A percentile compares a stretch with the other conserved stretches of the same genome.
These are phyloP conservation scores for Prunus yedoensis DNA, from an alignment of 331 rosid genomes.

Conservation along the genomic window DNA sequence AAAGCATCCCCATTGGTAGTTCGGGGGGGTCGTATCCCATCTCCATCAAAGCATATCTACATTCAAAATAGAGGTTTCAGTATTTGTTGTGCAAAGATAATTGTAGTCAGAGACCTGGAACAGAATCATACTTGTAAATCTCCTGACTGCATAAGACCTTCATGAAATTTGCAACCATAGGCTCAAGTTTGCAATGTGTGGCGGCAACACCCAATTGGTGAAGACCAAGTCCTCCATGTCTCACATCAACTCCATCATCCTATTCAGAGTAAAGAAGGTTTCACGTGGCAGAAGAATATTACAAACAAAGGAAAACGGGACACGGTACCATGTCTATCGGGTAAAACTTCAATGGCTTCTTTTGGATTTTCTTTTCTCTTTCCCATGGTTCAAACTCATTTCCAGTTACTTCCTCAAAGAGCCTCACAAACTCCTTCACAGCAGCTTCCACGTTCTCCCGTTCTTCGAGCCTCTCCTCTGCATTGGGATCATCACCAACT, in stretches of 20 bases:
- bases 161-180: constrained; percentile 67
- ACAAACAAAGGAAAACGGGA: background rate
- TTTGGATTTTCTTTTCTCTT: constrained; percentile 72
- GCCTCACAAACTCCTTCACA: constrained; percentile 58
- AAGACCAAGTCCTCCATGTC: constrained; percentile 70
- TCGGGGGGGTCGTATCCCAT: constrained; percentile 78
- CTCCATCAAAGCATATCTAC: constrained; percentile 86
- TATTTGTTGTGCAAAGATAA: background rate
- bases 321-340: constrained; percentile 82
- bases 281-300: background rate
- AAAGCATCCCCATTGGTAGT: constrained; percentile 74
- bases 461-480: constrained; percentile 75
- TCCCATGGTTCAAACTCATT: constrained; percentile 85
- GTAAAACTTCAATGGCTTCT: constrained; percentile 65
- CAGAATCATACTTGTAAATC: constrained; percentile 58
- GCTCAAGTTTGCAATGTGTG: constrained; percentile 74
- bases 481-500: constrained; percentile 74
- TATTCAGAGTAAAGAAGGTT: constrained; percentile 8
- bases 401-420: constrained; percentile 76
- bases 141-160: constrained; percentile 78
- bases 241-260: constrained; percentile 87
- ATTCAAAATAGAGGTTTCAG: background rate
- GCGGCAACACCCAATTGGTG: constrained; percentile 69
- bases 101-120: background rate
- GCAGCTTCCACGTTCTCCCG: constrained; percentile 46